A percentile compares a stretch with the other conserved stretches of the same genome.
Conservation (phyloP, 2,329 filamentous ascomycete genomes). For the Neonectria faginata region DNA sequence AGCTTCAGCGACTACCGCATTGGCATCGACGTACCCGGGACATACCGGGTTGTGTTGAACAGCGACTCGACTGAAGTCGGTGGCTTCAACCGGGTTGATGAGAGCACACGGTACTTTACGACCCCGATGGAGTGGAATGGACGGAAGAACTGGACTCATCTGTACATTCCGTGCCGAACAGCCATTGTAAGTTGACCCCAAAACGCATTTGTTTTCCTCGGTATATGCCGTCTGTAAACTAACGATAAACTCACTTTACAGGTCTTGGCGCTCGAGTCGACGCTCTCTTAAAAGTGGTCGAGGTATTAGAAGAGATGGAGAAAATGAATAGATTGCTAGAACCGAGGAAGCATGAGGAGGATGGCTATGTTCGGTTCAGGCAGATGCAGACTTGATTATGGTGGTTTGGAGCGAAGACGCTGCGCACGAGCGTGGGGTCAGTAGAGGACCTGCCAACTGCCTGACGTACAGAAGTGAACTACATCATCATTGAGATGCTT, state of each 20-base stretch:
- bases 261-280: slow-evolving; percentile 64
- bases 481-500: too few species aligned
- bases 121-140: slow-evolving; percentile 91
- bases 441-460: too few species aligned
- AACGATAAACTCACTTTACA: slow-evolving; percentile 42
- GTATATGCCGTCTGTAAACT: slow-evolving; percentile 13
- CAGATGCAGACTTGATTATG: background rate
- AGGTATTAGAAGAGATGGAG: background rate
- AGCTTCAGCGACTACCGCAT: slow-evolving; percentile 95
- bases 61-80: slow-evolving; percentile 83
- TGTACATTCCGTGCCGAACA: slow-evolving; percentile 87
- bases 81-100: slow-evolving; percentile 81
- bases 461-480: too few species aligned
- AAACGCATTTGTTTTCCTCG: background rate
- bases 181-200: slow-evolving; percentile 74
- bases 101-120: slow-evolving; percentile 90
- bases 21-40: slow-evolving; percentile 85
- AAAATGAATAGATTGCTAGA: background rate
- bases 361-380: background rate
- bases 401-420: background rate
- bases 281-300: slow-evolving; percentile 38
- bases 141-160: slow-evolving; percentile 88
- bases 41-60: slow-evolving; percentile 88
- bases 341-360: background rate
- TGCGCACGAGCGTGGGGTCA: background rate